Conservation (phyloP, 352 stramenopile genomes). For the Aphanomyces euteiches region DNA sequence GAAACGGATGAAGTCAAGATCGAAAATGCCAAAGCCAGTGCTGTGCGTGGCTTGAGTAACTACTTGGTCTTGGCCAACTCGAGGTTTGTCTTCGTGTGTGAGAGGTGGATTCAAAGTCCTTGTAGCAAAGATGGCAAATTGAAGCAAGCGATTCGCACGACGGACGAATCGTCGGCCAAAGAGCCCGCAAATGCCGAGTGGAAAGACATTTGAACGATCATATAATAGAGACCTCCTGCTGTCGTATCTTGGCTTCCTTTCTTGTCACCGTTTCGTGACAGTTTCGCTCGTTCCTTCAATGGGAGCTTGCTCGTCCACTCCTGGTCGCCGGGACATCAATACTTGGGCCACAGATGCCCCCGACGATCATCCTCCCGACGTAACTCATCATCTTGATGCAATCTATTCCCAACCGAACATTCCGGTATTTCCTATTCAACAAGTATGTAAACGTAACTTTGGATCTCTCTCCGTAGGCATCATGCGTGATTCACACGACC, state of each 20-base stretch:
- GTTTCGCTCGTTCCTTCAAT: neutral
- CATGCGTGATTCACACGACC: neutral
- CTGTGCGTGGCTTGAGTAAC: constrained; percentile 79
- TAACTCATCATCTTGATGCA: neutral
- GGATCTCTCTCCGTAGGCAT: neutral
- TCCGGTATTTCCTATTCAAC: neutral
- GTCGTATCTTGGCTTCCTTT: neutral
- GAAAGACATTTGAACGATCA: constrained; percentile 54
- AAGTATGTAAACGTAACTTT: neutral
- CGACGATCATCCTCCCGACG: neutral
- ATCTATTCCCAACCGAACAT: constrained; percentile 2
- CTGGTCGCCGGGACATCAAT: neutral
- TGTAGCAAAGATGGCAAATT: constrained; percentile 82
- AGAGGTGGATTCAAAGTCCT: neutral
- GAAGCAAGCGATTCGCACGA: constrained; percentile 72
- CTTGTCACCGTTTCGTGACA: neutral
- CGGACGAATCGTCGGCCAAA: constrained; percentile 34
- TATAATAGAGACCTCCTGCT: neutral
- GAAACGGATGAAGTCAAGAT: constrained; percentile 82
- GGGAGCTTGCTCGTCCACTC: constrained; percentile 2
- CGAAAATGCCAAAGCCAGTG: constrained; percentile 77
- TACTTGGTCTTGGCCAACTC: constrained; percentile 85
- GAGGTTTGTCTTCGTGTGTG: constrained; percentile 37
- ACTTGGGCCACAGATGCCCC: neutral
- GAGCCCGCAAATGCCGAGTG: constrained; percentile 70